These are phyloP conservation scores for Marchantia paleacea DNA, from an alignment of 225 moss, liverwort and hornwort species.

Conservation along the genomic window DNA sequence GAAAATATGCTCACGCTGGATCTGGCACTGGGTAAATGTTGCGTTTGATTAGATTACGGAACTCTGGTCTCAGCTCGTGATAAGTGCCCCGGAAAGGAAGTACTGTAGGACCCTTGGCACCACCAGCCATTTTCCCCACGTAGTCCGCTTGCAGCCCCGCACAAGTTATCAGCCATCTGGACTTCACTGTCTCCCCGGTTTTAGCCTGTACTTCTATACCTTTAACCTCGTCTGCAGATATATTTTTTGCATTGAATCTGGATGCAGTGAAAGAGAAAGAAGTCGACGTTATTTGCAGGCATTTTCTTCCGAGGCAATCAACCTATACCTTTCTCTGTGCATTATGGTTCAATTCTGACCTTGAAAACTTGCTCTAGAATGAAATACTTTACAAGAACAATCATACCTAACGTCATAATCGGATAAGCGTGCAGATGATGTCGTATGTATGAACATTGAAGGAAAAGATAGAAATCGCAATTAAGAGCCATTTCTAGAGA, in stretches of 20 bases:
- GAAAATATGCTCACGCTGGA: conserved; percentile 49
- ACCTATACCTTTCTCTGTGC: too few species aligned
- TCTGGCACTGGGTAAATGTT: conserved; percentile 92
- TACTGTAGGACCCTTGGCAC: conserved; percentile 59
- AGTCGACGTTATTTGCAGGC: not conserved
- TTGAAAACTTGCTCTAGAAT: too few species aligned
- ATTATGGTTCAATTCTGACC: too few species aligned
- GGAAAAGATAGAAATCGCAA: too few species aligned
- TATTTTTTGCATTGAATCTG: conserved; percentile 55
- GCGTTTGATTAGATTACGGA: conserved; percentile 61
- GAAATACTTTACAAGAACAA: too few species aligned
- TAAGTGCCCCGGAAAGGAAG: conserved; percentile 78
- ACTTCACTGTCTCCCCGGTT: conserved; percentile 62
- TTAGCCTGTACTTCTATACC: conserved; percentile 62
- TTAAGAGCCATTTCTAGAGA: too few species aligned
- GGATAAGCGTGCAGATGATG: too few species aligned
- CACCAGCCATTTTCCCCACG: conserved; percentile 74
- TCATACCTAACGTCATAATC: too few species aligned
- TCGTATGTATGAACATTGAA: too few species aligned
- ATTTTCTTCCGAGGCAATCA: not conserved
- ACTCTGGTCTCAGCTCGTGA: conserved; percentile 76
- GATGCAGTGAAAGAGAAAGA: not conserved
- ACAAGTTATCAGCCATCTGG: conserved; percentile 79
- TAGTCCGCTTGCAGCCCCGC: conserved; percentile 73
- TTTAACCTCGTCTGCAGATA: conserved; percentile 54